phyloP scores from a whole-genome alignment of 1,139 yeast species.

The Sporopachydermia cereana region DNA sequence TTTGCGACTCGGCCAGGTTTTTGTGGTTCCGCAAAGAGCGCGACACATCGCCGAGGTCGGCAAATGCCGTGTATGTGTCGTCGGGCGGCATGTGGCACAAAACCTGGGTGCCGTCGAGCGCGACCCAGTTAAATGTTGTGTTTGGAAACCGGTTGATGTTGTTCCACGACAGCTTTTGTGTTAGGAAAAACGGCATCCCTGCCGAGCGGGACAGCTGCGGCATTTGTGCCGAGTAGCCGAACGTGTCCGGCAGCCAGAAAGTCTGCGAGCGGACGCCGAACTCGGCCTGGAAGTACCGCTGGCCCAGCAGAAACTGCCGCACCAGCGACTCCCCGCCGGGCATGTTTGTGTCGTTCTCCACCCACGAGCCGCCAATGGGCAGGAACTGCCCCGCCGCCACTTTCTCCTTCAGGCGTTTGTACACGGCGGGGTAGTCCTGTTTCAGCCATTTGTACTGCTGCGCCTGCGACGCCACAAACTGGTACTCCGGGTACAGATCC shows the following conservation, averaged over 20 bases:
- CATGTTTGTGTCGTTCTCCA: constrained; percentile 90
- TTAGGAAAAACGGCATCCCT: constrained; percentile 73
- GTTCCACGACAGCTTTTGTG: constrained; percentile 94
- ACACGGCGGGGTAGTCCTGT: constrained; percentile 74
- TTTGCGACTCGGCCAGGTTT: constrained; percentile 67
- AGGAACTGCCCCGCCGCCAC: constrained; percentile 65
- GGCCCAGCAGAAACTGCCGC: constrained; percentile 85
- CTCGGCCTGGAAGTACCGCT: constrained; percentile 64
- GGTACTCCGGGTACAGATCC: constrained; percentile 83
- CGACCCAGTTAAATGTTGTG: constrained; percentile 89
- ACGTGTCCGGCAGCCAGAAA: constrained; percentile 95
- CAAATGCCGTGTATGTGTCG: constrained; percentile 87
- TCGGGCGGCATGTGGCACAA: constrained; percentile 97
- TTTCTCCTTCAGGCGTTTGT: constrained; percentile 48
- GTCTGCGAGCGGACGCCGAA: constrained; percentile 67
- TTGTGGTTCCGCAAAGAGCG: constrained; percentile 74
- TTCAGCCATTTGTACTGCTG: constrained; percentile 92
- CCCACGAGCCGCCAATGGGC: constrained; percentile 97
- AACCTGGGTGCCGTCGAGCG: constrained; percentile 86
- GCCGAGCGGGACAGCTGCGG: constrained; percentile 86
- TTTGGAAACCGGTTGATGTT: constrained; percentile 85
- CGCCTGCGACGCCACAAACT: constrained; percentile 90
- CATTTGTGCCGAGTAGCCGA: constrained; percentile 90
- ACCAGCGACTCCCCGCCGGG: constrained; percentile 86
- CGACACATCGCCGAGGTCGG: constrained; percentile 84